A percentile compares a stretch with the other conserved stretches of the same genome.
These are phyloP conservation scores for Melastoma malabathricum DNA, from an alignment of 345 rosid species.

Conservation along the genomic window DNA sequence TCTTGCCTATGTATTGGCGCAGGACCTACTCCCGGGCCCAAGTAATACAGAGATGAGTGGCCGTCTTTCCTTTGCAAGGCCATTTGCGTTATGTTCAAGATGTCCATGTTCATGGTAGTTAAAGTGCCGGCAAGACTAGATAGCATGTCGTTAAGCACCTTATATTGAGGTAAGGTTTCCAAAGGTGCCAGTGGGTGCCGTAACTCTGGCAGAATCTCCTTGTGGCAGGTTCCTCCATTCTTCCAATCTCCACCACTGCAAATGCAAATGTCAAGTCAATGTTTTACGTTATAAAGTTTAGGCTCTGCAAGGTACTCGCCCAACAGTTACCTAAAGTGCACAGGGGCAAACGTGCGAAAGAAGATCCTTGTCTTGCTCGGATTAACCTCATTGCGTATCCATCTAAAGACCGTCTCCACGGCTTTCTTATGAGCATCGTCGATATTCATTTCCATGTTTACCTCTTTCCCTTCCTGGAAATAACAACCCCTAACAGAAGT, in stretches of 20 bases:
- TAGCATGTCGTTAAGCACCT: constrained; percentile 29
- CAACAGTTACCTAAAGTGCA: constrained; percentile 75
- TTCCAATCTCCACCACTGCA: constrained; percentile 90
- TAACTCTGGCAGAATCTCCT: constrained; percentile 70
- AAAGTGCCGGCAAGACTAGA: constrained; percentile 20
- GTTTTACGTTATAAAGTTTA: neutral
- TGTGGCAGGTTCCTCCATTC: constrained; percentile 70
- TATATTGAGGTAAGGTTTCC: constrained; percentile 37
- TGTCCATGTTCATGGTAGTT: constrained; percentile 12
- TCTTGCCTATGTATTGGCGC: constrained; percentile 66
- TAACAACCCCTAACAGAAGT: constrained; percentile 56
- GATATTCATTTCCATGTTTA: constrained; percentile 42
- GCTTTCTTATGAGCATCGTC: constrained; percentile 55
- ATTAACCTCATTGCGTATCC: constrained; percentile 59
- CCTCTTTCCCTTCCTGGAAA: constrained; percentile 65
- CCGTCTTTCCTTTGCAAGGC: constrained; percentile 70
- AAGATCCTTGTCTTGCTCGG: constrained; percentile 59
- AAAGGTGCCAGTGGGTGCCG: constrained; percentile 29
- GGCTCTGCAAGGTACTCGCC: neutral
- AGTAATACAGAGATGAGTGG: constrained; percentile 64
- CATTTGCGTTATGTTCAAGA: constrained; percentile 65
- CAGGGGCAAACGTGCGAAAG: constrained; percentile 85
- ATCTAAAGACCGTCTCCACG: constrained; percentile 48
- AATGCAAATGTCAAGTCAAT: neutral
- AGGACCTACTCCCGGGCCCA: constrained; percentile 35